Evolutionary conservation across 169 alveolate species (phyloP).

Genomic region (Plasmodium blacklocki): DNA sequence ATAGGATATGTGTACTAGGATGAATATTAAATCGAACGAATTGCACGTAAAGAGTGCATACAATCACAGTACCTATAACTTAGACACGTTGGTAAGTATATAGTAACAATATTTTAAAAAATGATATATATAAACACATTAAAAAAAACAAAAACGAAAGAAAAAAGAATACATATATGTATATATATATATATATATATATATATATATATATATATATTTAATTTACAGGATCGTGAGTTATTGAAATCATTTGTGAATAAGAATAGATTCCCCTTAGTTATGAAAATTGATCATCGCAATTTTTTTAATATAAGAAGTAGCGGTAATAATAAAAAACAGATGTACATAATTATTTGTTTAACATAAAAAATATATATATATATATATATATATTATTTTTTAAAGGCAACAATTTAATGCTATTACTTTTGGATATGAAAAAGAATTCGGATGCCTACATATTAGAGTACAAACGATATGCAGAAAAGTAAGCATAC

Average conservation of each 20-base stretch:
- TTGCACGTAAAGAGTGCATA: constrained; percentile 23
- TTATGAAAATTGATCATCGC: constrained; percentile 48
- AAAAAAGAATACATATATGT: background rate
- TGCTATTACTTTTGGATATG: constrained; percentile 45
- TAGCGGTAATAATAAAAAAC: constrained; percentile 30
- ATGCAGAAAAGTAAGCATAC: constrained; percentile 48
- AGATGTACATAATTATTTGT: background rate
- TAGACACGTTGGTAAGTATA: constrained; percentile 19
- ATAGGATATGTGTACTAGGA: constrained; percentile 39
- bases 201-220: background rate
- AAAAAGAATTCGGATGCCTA: constrained; percentile 5
- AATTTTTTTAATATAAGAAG: constrained; percentile 52
- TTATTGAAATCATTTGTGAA: constrained; percentile 32
- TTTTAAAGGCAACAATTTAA: constrained; percentile 56
- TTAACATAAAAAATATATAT: background rate
- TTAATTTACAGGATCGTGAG: constrained; percentile 37
- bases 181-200: background rate
- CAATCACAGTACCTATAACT: constrained; percentile 15
- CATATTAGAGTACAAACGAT: constrained; percentile 17
- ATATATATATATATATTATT: background rate
- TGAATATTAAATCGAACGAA: constrained; percentile 9
- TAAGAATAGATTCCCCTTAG: constrained; percentile 67
- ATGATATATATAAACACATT: background rate
- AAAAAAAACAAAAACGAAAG: constrained; percentile 1
- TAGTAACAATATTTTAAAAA: background rate